Percentiles rank a stretch among this genome's conserved stretches.
Evolutionary conservation across 1,284 basidiomycete genomes (phyloP).

Genomic region (Pseudozyma thailandica): DNA sequence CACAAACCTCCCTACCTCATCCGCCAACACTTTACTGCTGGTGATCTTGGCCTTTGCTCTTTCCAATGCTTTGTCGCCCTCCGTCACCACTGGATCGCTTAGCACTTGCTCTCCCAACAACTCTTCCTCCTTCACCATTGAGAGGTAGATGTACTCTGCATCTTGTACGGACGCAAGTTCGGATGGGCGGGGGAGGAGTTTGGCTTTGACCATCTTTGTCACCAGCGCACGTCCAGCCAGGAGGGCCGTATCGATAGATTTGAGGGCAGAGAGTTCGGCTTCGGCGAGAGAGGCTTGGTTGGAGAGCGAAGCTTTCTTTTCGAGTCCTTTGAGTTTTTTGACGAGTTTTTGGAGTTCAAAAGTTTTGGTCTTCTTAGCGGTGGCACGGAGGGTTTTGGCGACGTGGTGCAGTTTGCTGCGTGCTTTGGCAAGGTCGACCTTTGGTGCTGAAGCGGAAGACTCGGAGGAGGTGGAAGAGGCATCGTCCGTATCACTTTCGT

Average conservation of each 20-base stretch:
- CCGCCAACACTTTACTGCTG: conserved; percentile 80
- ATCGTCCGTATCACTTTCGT: not conserved
- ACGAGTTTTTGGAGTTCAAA: conserved; percentile 85
- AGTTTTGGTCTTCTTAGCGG: conserved; percentile 81
- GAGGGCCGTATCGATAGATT: conserved; percentile 70
- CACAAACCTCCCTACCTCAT: conserved; percentile 74
- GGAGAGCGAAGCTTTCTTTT: conserved; percentile 67
- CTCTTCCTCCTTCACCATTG: conserved; percentile 49
- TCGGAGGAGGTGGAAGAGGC: not conserved
- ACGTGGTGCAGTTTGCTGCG: conserved; percentile 72
- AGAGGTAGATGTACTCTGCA: conserved; percentile 12
- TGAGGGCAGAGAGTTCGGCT: conserved; percentile 76
- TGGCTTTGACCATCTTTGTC: conserved; percentile 58
- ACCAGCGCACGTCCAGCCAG: conserved; percentile 49
- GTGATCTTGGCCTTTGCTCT: conserved; percentile 80
- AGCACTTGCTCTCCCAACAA: conserved; percentile 56
- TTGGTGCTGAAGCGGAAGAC: not conserved
- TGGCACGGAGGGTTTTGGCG: conserved; percentile 76
- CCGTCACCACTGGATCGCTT: conserved; percentile 7
- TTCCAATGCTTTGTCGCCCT: conserved; percentile 68
- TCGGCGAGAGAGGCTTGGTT: conserved; percentile 68
- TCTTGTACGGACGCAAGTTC: conserved; percentile 4
- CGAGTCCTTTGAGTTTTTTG: conserved; percentile 80
- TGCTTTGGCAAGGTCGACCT: conserved; percentile 29
- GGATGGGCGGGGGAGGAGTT: conserved; percentile 31